Evolutionary conservation across 192 early-diverging fungal species (phyloP).

Genomic region (Jimgerdemannia flammicorona): DNA sequence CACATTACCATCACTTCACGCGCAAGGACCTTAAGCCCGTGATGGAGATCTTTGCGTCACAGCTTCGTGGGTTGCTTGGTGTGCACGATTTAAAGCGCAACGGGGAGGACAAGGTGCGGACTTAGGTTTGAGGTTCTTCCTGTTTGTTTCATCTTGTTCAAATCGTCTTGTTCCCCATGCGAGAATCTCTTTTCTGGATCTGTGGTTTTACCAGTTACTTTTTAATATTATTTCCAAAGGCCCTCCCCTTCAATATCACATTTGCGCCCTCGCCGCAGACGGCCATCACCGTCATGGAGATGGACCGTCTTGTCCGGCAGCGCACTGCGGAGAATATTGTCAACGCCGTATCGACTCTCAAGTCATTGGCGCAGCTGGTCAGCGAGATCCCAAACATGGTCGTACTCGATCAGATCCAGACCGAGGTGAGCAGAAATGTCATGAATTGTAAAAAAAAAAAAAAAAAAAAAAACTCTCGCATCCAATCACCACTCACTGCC

Average conservation of each 20-base stretch:
- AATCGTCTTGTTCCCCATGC: too few species aligned
- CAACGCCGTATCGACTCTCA: conserved; percentile 70
- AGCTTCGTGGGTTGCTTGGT: conserved; percentile 82
- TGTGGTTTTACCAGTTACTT: conserved; percentile 22
- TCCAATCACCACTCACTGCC: too few species aligned
- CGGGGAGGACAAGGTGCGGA: background rate
- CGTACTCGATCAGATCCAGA: conserved; percentile 81
- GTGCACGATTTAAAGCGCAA: conserved; percentile 44
- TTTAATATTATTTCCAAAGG: conserved; percentile 8
- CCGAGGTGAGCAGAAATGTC: conserved; percentile 44
- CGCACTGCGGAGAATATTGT: conserved; percentile 71
- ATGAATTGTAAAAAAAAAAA: background rate
- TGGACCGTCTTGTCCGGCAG: conserved; percentile 68
- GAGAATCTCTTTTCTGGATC: too few species aligned
- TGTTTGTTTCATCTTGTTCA: background rate
- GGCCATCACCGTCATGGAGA: conserved; percentile 81
- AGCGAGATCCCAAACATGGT: conserved; percentile 87
- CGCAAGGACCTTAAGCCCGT: conserved; percentile 59
- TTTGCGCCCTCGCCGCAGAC: conserved; percentile 40
- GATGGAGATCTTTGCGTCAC: conserved; percentile 78
- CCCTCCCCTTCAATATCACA: conserved; percentile 16
- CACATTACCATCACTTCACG: conserved; percentile 26
- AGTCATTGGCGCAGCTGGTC: conserved; percentile 76
- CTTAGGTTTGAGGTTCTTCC: background rate
- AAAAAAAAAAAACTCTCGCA: too few species aligned